Evolutionary conservation across 2,329 filamentous ascomycete genomes (phyloP), one percentile per base, ranked within the genome.

Genomic region (Colletotrichum eremochloae): DNA sequence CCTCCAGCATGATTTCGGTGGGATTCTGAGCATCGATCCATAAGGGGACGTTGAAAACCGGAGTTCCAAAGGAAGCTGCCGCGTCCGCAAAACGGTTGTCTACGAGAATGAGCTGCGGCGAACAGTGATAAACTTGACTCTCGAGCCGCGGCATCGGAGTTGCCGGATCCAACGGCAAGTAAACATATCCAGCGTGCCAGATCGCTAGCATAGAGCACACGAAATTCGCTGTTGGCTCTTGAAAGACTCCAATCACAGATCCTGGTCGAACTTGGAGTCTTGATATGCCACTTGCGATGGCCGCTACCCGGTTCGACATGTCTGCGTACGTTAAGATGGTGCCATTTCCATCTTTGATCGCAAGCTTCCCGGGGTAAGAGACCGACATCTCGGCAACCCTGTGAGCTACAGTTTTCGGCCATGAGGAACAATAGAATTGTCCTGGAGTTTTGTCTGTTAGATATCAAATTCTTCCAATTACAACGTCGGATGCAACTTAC

Each of bases 181-280:
- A 83, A 5, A 81, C 75, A 18, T 76, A 79, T 3, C 84, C 84
- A 20, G 82, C 66, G 0, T 79, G 76, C 70, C 80, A 73, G 48
- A 86, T 83, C 6, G 82, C 85, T 3, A 86, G 78, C 57, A 86
- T 71, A 0, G 81, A 82, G 52, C 68, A 77, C 6, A 83, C 75
- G 76, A 76, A 83, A 55, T 85, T 80, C 0, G 76, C 53, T 0
- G 77, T 75, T 0, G 85, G 78, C 7, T 83, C 61, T 52, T 83
- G 81, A 60, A 84, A 83, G 5, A 88, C 24, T 18, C 48, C 83
- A 0, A 75, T 80, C 7, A 88, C 80, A 1, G 68, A 66, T 15
- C 76, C 76, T 0, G 79, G 79, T 1, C 36, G 61, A 31, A 31
- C 48, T 1, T 18, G 12, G 24, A 52, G 24, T 15, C 3, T 52